Conservation (phyloP, 1,284 basidiomycete genomes). For the Takashimella tepidaria region DNA sequence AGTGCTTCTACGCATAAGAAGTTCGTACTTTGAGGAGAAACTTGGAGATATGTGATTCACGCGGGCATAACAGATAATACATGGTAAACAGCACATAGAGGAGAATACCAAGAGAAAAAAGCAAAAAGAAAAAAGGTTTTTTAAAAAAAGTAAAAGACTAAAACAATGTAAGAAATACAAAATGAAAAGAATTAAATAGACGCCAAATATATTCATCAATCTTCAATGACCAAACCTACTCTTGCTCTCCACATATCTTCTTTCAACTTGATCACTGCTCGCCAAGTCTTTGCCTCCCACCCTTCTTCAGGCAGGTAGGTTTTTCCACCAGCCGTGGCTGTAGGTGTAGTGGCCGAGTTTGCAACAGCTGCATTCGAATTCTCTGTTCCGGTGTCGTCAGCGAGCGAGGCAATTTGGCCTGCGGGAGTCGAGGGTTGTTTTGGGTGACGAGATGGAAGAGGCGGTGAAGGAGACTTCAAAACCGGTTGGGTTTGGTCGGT, state of each 20-base stretch:
- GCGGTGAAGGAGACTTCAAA: constrained; percentile 12
- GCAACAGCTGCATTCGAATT: constrained; percentile 1
- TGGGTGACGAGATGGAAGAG: constrained; percentile 29
- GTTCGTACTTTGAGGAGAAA: too few species aligned
- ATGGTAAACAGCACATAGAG: too few species aligned
- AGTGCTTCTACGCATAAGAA: too few species aligned
- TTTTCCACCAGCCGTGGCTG: constrained; percentile 25
- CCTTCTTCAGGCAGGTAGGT: constrained; percentile 55
- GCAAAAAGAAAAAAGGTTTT: too few species aligned
- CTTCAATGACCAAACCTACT: constrained; percentile 55
- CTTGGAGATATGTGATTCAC: too few species aligned
- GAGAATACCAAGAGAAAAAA: too few species aligned
- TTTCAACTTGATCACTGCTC: constrained; percentile 68
- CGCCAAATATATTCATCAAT: too few species aligned
- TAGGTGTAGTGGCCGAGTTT: not conserved
- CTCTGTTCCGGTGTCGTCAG: constrained; percentile 1
- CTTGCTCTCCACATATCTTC: constrained; percentile 89
- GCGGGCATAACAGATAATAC: too few species aligned
- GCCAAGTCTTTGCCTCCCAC: constrained; percentile 90
- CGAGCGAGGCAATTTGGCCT: not conserved
- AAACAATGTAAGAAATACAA: too few species aligned
- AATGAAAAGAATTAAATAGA: too few species aligned
- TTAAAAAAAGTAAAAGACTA: too few species aligned
- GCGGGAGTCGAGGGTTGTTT: not conserved
- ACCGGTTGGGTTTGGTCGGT: too few species aligned